Conservation (phyloP, 257 asterid genomes). For the Solanum rostratum region DNA sequence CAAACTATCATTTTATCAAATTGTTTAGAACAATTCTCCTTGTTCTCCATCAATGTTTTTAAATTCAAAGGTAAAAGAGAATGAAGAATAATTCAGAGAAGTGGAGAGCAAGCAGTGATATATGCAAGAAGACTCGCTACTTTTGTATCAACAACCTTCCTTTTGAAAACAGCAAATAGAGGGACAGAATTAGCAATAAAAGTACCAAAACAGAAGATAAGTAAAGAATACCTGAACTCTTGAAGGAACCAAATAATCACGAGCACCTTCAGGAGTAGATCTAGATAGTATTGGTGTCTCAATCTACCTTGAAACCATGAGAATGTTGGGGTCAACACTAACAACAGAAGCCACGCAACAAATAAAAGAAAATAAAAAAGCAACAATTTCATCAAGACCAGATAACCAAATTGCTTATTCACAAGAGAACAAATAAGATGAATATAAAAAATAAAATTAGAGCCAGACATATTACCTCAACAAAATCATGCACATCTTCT, state of each 20-base stretch:
- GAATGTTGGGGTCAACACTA: slow-evolving; percentile 62
- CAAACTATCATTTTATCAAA: not conserved
- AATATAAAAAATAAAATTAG: not conserved
- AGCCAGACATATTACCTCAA: slow-evolving; percentile 59
- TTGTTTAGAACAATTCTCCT: not conserved
- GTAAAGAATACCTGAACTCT: slow-evolving; percentile 72
- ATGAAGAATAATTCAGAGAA: not conserved
- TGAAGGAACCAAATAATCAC: slow-evolving; percentile 97
- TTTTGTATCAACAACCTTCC: not conserved
- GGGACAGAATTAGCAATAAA: not conserved
- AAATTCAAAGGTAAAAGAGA: not conserved
- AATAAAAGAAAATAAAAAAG: not conserved
- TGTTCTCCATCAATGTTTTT: not conserved
- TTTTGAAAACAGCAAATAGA: not conserved
- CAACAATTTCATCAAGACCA: not conserved
- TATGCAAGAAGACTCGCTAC: not conserved
- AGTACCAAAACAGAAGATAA: not conserved
- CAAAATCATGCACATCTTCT: slow-evolving; percentile 79
- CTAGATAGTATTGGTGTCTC: slow-evolving; percentile 98
- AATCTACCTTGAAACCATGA: slow-evolving; percentile 88
- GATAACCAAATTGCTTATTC: not conserved
- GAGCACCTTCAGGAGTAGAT: slow-evolving; percentile 99
- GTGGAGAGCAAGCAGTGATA: not conserved
- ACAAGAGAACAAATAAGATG: not conserved
- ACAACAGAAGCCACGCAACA: slow-evolving; percentile 1